These are phyloP conservation scores for Chaetothyriales sp. DNA, from an alignment of 2,329 filamentous ascomycete species.

Conservation along the genomic window DNA sequence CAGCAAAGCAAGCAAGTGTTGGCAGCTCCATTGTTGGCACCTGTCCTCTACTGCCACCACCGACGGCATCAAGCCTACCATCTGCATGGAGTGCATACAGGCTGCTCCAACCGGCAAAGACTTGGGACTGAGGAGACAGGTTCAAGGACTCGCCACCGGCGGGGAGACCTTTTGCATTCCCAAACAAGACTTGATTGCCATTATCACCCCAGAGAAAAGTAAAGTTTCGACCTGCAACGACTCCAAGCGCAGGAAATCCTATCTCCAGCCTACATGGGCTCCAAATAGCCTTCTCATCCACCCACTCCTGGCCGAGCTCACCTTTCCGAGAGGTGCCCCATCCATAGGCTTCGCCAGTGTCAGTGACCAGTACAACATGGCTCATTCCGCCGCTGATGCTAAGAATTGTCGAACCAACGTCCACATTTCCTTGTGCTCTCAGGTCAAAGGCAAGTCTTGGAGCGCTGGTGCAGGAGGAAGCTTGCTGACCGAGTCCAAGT, in stretches of 20 bases:
- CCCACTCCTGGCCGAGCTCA: slow-evolving; percentile 52
- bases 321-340: slow-evolving; percentile 83
- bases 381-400: slow-evolving; percentile 51
- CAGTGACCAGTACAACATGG: slow-evolving; percentile 59
- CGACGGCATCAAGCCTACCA: slow-evolving; percentile 45
- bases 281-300: slow-evolving; percentile 35
- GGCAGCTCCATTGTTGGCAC: slow-evolving; percentile 51
- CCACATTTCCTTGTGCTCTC: neutral
- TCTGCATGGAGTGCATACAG: slow-evolving; percentile 51
- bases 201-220: slow-evolving; percentile 47
- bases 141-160: slow-evolving; percentile 40
- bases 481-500: slow-evolving; percentile 43
- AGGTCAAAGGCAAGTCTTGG: slow-evolving; percentile 8
- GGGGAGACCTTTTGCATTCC: slow-evolving; percentile 59
- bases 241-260: slow-evolving; percentile 41
- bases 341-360: slow-evolving; percentile 63
- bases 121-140: slow-evolving; percentile 46
- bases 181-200: slow-evolving; percentile 39
- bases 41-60: slow-evolving; percentile 73
- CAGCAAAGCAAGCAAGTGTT: slow-evolving; percentile 47
- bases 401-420: slow-evolving; percentile 20
- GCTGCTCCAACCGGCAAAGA: slow-evolving; percentile 69
- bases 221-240: slow-evolving; percentile 71
- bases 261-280: slow-evolving; percentile 46
- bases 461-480: slow-evolving; percentile 7